A percentile compares a stretch with the other conserved stretches of the same genome.
Conservation (phyloP, 257 asterid genomes). For the Gardenia jasminoides region DNA sequence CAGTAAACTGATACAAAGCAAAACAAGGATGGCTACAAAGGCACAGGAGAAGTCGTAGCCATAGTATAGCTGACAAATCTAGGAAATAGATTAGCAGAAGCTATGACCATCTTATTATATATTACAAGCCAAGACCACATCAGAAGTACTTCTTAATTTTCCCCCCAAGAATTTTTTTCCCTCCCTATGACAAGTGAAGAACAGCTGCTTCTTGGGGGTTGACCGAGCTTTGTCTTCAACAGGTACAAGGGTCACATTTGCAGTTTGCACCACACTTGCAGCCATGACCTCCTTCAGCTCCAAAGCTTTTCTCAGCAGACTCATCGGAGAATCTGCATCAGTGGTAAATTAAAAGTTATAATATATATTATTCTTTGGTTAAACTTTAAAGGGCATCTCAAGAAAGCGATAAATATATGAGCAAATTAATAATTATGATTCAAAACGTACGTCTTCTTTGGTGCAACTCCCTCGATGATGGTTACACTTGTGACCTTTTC, state of each 20-base stretch:
- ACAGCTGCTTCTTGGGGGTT: not conserved
- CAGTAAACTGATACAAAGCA: not conserved
- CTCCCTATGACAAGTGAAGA: not conserved
- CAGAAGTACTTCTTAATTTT: not conserved
- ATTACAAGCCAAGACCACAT: not conserved
- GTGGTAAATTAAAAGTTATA: not conserved
- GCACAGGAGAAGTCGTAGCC: slow-evolving; percentile 1
- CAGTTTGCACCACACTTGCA: slow-evolving; percentile 46
- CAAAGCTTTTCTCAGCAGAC: slow-evolving; percentile 25
- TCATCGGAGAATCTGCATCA: slow-evolving; percentile 18
- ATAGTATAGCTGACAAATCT: not conserved
- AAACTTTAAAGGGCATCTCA: not conserved
- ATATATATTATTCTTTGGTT: not conserved
- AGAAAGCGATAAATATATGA: not conserved
- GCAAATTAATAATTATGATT: not conserved
- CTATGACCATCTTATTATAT: slow-evolving; percentile 6
- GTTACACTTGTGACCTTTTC: slow-evolving; percentile 23
- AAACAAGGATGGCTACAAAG: slow-evolving; percentile 5
- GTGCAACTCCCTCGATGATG: slow-evolving; percentile 29
- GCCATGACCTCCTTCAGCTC: slow-evolving; percentile 36
- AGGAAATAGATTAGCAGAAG: not conserved
- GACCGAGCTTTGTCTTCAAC: slow-evolving; percentile 11
- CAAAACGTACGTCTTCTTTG: slow-evolving; percentile 10
- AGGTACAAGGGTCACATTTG: slow-evolving; percentile 40
- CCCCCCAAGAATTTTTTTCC: not conserved